A percentile compares a stretch with the other conserved stretches of the same genome.
phyloP scores from a whole-genome alignment of 192 early-diverging fungal genomes.

The Tieghemiomyces parasiticus region DNA sequence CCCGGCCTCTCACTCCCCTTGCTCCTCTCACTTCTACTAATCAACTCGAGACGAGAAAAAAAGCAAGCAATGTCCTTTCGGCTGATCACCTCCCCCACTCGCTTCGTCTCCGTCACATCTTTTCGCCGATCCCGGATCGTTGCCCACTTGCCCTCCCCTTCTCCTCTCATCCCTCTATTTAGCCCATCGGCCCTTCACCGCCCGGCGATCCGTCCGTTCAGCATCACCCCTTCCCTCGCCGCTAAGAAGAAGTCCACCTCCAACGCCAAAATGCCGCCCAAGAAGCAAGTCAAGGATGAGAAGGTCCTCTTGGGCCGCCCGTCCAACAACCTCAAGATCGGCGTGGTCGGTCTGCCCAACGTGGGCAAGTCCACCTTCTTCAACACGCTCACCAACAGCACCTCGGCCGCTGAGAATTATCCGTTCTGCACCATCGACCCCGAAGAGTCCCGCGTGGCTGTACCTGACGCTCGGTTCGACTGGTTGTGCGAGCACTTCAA shows the following conservation, averaged over 20 bases:
- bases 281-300: slow-evolving; percentile 61
- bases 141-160: no score
- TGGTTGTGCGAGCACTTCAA: slow-evolving; percentile 58
- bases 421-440: slow-evolving; percentile 98
- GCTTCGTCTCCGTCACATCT: no score
- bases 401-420: slow-evolving; percentile 77
- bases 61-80: no score
- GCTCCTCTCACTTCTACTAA: no score
- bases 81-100: no score
- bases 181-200: no score
- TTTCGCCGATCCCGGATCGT: no score
- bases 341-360: slow-evolving; percentile 96
- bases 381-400: slow-evolving; percentile 61
- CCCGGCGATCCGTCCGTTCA: no score
- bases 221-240: neutral
- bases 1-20: no score
- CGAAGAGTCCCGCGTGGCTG: slow-evolving; percentile 74
- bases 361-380: slow-evolving; percentile 86
- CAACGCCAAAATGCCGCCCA: slow-evolving; percentile 62
- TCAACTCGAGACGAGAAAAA: no score
- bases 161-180: no score
- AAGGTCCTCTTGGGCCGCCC: slow-evolving; percentile 66
- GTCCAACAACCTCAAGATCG: slow-evolving; percentile 80
- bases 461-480: slow-evolving; percentile 83
- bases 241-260: slow-evolving; percentile 8